Conservation (phyloP, 768 basidiomycete species). For the Fibroporia radiculosa region DNA sequence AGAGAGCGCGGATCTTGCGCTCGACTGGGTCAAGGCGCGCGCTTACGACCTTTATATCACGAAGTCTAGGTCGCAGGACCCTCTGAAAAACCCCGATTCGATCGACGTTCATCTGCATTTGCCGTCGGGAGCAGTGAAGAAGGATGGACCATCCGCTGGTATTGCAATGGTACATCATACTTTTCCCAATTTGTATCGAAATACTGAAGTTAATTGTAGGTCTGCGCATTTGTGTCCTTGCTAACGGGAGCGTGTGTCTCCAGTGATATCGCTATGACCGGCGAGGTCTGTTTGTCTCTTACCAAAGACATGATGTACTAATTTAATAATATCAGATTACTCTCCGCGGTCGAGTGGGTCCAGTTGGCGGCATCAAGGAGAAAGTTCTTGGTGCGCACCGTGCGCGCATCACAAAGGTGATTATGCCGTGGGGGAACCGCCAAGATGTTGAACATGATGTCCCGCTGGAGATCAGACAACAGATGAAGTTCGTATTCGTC, state of each 20-base stretch:
- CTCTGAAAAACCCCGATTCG: constrained; percentile 60
- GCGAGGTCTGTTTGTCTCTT: constrained; percentile 49
- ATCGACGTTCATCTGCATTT: constrained; percentile 87
- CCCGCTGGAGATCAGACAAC: constrained; percentile 58
- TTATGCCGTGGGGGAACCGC: constrained; percentile 77
- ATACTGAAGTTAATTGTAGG: constrained; percentile 28
- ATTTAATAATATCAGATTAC: constrained; percentile 47
- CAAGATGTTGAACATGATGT: constrained; percentile 88
- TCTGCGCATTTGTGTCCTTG: constrained; percentile 81
- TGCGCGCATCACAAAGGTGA: constrained; percentile 74
- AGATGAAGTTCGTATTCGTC: constrained; percentile 81
- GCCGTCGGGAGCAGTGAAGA: constrained; percentile 86
- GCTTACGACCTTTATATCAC: constrained; percentile 78
- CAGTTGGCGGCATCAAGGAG: constrained; percentile 90
- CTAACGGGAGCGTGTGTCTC: constrained; percentile 71
- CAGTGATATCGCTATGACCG: constrained; percentile 78
- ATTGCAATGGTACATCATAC: constrained; percentile 63
- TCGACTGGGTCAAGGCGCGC: constrained; percentile 89
- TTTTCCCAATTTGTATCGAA: background rate
- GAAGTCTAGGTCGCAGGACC: constrained; percentile 58
- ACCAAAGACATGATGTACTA: background rate
- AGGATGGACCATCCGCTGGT: constrained; percentile 90
- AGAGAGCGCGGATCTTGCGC: constrained; percentile 83
- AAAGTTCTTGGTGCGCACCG: constrained; percentile 88
- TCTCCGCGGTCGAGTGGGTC: constrained; percentile 69